These are phyloP conservation scores for Coniella lustricola DNA, from an alignment of 2,329 filamentous ascomycete genomes.

Conservation along the genomic window DNA sequence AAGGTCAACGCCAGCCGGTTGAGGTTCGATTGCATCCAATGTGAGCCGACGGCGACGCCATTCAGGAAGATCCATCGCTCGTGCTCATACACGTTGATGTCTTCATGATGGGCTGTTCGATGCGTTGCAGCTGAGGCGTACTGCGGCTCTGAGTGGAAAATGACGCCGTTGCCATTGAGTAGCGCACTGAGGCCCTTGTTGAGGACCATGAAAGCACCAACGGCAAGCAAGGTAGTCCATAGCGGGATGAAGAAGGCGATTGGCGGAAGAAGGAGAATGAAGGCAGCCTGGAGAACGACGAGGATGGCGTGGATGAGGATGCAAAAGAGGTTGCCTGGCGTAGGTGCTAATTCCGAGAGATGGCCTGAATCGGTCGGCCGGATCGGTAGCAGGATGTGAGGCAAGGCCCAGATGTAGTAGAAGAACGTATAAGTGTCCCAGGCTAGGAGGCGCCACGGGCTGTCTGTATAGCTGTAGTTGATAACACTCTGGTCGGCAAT, in stretches of 20 bases:
- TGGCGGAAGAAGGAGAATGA: conserved; percentile 50
- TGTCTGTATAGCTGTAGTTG: conserved; percentile 55
- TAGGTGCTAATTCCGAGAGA: conserved; percentile 59
- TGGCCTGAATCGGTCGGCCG: conserved; percentile 42
- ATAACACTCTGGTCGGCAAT: conserved; percentile 50
- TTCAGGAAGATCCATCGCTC: conserved; percentile 81
- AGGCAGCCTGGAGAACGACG: conserved; percentile 49
- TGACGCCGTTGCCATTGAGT: conserved; percentile 44
- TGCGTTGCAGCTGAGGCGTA: conserved; percentile 46
- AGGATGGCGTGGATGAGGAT: conserved; percentile 53
- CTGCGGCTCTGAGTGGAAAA: conserved; percentile 45
- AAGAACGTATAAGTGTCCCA: conserved; percentile 52
- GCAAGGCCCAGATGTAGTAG: conserved; percentile 47
- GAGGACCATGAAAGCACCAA: conserved; percentile 38
- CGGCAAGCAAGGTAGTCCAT: conserved; percentile 36
- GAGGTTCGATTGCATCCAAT: conserved; percentile 65
- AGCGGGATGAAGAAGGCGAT: conserved; percentile 40
- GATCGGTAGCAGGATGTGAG: conserved; percentile 55
- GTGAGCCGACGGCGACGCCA: conserved; percentile 56
- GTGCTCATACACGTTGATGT: conserved; percentile 23
- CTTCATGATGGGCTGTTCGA: conserved; percentile 12
- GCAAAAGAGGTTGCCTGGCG: conserved; percentile 47
- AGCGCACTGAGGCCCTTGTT: conserved; percentile 46
- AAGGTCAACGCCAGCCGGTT: conserved; percentile 67
- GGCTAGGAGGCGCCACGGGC: conserved; percentile 42